Base-by-base conservation (phyloP, 345 rosid genomes). In the Linum tenue region DNA sequence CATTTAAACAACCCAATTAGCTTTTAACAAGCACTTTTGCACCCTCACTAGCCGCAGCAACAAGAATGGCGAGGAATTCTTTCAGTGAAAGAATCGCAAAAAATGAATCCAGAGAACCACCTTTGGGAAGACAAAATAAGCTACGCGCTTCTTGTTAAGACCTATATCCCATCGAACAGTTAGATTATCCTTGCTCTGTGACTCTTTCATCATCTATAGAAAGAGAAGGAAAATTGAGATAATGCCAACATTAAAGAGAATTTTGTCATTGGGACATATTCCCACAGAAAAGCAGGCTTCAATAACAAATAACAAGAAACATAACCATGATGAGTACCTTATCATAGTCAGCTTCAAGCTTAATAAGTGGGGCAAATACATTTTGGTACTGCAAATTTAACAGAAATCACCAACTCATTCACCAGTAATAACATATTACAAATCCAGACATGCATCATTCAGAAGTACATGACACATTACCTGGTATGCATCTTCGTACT, bases 401-500 rank as follows among this genome's bases (percentile, higher is more conserved):
- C n/a, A 78, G 22, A 68, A 70, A 73, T 11, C 53, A 74, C 1
- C 42, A 65, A 12, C 39, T 38, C 42, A 43, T 69, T 15, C 60
- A 56, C 7, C 31, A 71, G 39, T 10, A 72, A 55, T 56, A 39
- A 39, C 11, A 17, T 69, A 36, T 35, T 39, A 72, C 55, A 40
- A 11, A 73, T 69, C 56, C 38, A 11, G 56, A 35, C 41, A 74
- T 56, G 48, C 17, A 62, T 55, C 40, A 48, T 36, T 39, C 69
- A 63, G 37, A 63, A 35, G 59, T 62, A 31, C 37, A n/a, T 57
- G 9, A 57, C 8, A 17, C 38, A 22, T 0, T 37, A 90, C 99
- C 97, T 91, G 99, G 75, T 95, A 95, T 57, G 99, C 99, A 84
- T 95, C 99, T 81, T 95, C 99, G 74, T 95, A 89, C 79, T 95